These are phyloP conservation scores for Paramyrothecium roridum DNA, from an alignment of 2,329 filamentous ascomycete genomes.

Conservation along the genomic window DNA sequence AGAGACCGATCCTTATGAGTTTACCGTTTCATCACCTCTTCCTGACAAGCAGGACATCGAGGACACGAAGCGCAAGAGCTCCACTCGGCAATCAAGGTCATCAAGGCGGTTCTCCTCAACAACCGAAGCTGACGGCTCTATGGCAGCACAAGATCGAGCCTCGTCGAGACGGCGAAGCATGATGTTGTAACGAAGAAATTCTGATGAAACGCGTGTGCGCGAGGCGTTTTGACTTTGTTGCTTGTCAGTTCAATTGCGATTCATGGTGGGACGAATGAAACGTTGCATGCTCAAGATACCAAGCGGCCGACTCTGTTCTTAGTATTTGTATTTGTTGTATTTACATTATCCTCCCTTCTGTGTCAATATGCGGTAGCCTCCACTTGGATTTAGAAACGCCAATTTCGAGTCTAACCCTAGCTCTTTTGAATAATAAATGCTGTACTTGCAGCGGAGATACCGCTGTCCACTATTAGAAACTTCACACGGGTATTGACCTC, in stretches of 20 bases:
- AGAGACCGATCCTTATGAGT: slow-evolving; percentile 52
- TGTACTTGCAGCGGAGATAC: background rate
- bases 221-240: slow-evolving; percentile 22
- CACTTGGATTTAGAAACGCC: slow-evolving; percentile 8
- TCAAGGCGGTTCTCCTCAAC: slow-evolving; percentile 37
- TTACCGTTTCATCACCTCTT: slow-evolving; percentile 44
- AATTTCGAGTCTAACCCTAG: slow-evolving; percentile 10
- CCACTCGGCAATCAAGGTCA: slow-evolving; percentile 28
- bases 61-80: slow-evolving; percentile 17
- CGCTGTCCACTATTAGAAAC: slow-evolving; percentile 3
- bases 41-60: slow-evolving; percentile 23
- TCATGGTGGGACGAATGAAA: slow-evolving; percentile 20
- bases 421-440: slow-evolving; percentile 8
- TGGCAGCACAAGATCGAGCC: slow-evolving; percentile 21
- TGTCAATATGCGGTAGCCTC: slow-evolving; percentile 10
- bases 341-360: slow-evolving; percentile 19
- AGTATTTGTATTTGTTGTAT: slow-evolving; percentile 27
- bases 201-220: slow-evolving; percentile 16
- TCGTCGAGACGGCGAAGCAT: slow-evolving; percentile 52
- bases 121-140: slow-evolving; percentile 29
- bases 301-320: slow-evolving; percentile 25
- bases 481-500: slow-evolving; percentile 22
- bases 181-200: slow-evolving; percentile 47
- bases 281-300: slow-evolving; percentile 31
- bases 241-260: slow-evolving; percentile 13